Evolutionary conservation across 257 asterid species (phyloP), one percentile per base, ranked within the genome.

Genomic region (Echites panduratus): DNA sequence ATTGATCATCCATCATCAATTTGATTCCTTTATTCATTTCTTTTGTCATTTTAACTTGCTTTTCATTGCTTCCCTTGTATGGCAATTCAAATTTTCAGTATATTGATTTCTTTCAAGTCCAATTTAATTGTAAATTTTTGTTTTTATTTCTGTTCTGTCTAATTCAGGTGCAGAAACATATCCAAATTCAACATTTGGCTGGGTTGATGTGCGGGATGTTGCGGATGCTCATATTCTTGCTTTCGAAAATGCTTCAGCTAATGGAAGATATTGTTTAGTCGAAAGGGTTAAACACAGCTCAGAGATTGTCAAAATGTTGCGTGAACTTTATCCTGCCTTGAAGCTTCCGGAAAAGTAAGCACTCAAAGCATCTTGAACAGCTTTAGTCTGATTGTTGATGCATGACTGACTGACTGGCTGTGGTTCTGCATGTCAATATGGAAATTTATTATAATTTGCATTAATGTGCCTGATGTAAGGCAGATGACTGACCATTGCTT

Each of bases 101-200:
- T 66, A 57, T 66, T 27, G 40, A 66, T 29, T 68, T 52, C 57
- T 49, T 54, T 69, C 49, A 29, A 45, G 16, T 19, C 2, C 8
- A 16, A 56, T 56, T 56, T 1, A 49, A 74, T 64, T 65, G 16
- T 24, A 35, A 41, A 11, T 70, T 49, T n/a, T 50, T 7, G 22
- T 9, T 13, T 35, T 70, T 16, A 2, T 63, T 41, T 7, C 3
- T 71, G 17, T 53, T 12, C 16, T 9, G 7, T 68, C 52, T 40
- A 58, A 64, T 84, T 63, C 84, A 91, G 97, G 91, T 68, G 86
- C 91, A 7, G 88, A 84, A 70, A 75, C 93, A 59, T 91, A 70
- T 72, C 87, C 57, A 38, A 79, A 70, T 44, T 2, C 29, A 52
- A 40, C 72, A 9, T 50, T 58, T 62, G 72, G 80, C 38, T 72